phyloP scores from a whole-genome alignment of 495 filamentous ascomycete genomes.

The Massariosphaeria phaeospora region DNA sequence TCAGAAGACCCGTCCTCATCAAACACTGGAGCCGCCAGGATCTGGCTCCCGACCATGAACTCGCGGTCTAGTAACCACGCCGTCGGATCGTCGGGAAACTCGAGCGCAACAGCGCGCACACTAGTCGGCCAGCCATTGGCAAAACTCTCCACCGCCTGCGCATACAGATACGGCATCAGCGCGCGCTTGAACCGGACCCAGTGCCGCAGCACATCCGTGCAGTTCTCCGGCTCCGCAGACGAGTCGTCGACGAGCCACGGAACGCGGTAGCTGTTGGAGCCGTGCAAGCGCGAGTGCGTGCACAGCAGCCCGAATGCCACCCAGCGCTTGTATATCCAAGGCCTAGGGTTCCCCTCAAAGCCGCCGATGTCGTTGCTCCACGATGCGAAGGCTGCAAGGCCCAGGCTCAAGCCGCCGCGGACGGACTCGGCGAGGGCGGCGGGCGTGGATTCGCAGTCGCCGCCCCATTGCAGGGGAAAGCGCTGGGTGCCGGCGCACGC shows the following conservation, averaged over 20 bases:
- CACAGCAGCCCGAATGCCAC: conserved; percentile 67
- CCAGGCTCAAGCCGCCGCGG: conserved; percentile 62
- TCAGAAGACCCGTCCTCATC: conserved; percentile 51
- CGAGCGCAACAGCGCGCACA: conserved; percentile 33
- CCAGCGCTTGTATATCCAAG: conserved; percentile 72
- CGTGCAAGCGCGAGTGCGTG: conserved; percentile 63
- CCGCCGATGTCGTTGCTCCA: conserved; percentile 70
- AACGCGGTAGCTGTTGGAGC: conserved; percentile 61
- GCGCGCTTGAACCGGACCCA: conserved; percentile 33
- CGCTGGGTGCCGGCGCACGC: conserved; percentile 63
- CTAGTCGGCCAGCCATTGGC: conserved; percentile 36
- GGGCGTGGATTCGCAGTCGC: conserved; percentile 68
- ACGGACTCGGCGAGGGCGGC: conserved; percentile 70
- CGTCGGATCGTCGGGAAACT: conserved; percentile 37
- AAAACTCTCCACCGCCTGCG: conserved; percentile 32
- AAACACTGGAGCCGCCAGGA: conserved; percentile 37
- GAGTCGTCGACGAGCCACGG: conserved; percentile 64
- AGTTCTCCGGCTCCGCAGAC: conserved; percentile 24
- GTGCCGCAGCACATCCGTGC: conserved; percentile 31
- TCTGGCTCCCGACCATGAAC: conserved; percentile 35
- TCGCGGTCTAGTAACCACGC: conserved; percentile 34
- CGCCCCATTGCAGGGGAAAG: conserved; percentile 51
- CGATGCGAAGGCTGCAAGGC: conserved; percentile 62
- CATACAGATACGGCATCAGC: conserved; percentile 38
- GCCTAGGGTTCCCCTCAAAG: conserved; percentile 63